Evolutionary conservation across 2,329 filamentous ascomycete species (phyloP).

Genomic region (Parasarocladium wereldwijsianum): DNA sequence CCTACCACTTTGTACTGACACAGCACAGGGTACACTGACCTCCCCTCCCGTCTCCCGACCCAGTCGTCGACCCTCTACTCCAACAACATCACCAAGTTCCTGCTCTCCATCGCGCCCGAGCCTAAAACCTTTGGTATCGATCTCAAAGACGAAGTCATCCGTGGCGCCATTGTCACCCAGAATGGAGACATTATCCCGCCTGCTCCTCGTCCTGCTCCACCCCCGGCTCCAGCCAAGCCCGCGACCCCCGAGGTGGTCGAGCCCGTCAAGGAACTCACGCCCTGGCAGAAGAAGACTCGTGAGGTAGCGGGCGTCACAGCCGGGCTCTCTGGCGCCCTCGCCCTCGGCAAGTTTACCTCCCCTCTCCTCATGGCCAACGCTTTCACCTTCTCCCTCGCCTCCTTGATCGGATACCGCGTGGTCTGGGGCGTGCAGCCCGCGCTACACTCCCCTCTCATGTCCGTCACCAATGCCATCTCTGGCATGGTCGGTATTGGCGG

Average conservation of each 20-base stretch:
- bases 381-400: constrained; percentile 72
- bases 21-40: constrained; percentile 58
- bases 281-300: constrained; percentile 66
- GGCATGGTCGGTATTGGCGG: constrained; percentile 85
- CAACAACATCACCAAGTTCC: constrained; percentile 83
- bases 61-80: constrained; percentile 85
- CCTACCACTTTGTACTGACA: constrained; percentile 11
- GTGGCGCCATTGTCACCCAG: constrained; percentile 69
- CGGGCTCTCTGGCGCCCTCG: constrained; percentile 62
- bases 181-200: constrained; percentile 64
- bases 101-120: constrained; percentile 67
- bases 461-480: constrained; percentile 83
- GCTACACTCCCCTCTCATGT: constrained; percentile 81
- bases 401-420: constrained; percentile 74
- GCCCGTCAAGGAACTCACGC: constrained; percentile 54
- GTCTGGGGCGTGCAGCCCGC: constrained; percentile 79
- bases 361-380: constrained; percentile 80
- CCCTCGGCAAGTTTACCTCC: constrained; percentile 65
- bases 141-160: constrained; percentile 70
- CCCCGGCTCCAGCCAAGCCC: constrained; percentile 32
- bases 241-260: constrained; percentile 27
- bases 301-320: constrained; percentile 63
- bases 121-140: constrained; percentile 71
- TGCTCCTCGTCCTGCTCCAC: constrained; percentile 51
- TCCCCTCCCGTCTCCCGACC: constrained; percentile 73